Evolutionary conservation across 2,329 filamentous ascomycete genomes (phyloP), one percentile per base, ranked within the genome.

Genomic region (Boeremia exigua): DNA sequence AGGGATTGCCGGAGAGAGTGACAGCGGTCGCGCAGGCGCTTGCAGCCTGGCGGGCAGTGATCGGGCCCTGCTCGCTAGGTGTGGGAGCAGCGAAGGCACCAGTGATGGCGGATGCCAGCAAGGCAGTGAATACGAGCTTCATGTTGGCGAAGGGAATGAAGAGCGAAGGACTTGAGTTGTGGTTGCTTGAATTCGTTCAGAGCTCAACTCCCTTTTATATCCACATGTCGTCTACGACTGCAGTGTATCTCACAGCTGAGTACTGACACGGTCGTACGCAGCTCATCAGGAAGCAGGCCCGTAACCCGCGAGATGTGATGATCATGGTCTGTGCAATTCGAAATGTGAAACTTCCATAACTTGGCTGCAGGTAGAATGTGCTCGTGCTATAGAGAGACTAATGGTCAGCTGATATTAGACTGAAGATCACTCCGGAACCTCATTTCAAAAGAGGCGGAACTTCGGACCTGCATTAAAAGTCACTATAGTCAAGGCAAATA

Each of bases 1-100:
- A 84, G 2, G 81, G 80, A 66, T 85, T 85, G 28, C 85, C 86
- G 12, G 80, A 65, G 46, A 75, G 70, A 46, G 70, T 74, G 48
- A 75, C 73, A 15, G 72, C 61, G 56, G 70, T 73, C 30, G 73
- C 64, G 61, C 73, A 75, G 47, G 67, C 67, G 48, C 65, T 62
- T 10, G 63, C 62, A 47, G 62, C 62, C 46, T 66, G 66, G 43
- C 71, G 70, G 53, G 69, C 71, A 57, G 69, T 70, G 47, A 74
- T 65, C 56, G 70, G 69, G 42, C 67, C 69, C n/a, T 73, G 49
- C 51, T 74, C 69, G 25, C 62, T 56, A 25, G 72, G 69, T 54
- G 66, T 70, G 36, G 72, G 71, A 39, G 65, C 63, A 42, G 73
- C 73, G 51, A 75, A 65, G 63, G 59, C 70, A 61, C 73, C 68